These are phyloP conservation scores for Plantago elongata DNA, from an alignment of 257 asterid species.

Conservation along the genomic window DNA sequence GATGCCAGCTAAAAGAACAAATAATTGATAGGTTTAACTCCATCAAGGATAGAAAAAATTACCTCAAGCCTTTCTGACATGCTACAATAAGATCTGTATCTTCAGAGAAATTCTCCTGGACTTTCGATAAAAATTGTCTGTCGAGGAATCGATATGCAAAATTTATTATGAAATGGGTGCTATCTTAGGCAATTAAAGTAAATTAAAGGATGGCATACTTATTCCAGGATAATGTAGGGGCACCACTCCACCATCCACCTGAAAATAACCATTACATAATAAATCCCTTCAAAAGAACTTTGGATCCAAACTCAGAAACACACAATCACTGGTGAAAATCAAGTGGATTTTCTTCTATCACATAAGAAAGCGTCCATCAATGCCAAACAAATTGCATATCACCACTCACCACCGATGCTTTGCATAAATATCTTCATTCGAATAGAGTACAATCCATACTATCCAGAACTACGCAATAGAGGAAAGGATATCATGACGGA, in stretches of 20 bases:
- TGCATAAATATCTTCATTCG: too few relatives aligned
- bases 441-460: too few relatives aligned
- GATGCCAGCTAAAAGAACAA: background rate
- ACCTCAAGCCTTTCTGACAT: conserved; percentile 98
- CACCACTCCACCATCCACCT: conserved; percentile 99
- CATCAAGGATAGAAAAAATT: conserved; percentile 29
- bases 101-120: conserved; percentile 65
- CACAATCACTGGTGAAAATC: too few relatives aligned
- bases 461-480: too few relatives aligned
- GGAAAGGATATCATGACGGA: too few relatives aligned
- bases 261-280: conserved; percentile 12
- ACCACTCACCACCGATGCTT: too few relatives aligned
- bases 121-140: conserved; percentile 64
- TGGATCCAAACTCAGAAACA: too few relatives aligned
- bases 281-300: too few relatives aligned
- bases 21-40: conserved; percentile 9
- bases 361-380: too few relatives aligned
- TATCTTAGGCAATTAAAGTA: conserved; percentile 1
- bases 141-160: conserved; percentile 19
- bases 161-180: conserved; percentile 6
- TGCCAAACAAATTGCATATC: too few relatives aligned
- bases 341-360: too few relatives aligned
- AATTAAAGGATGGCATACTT: conserved; percentile 36
- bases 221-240: conserved; percentile 65
- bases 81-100: conserved; percentile 85